phyloP scores from a whole-genome alignment of 345 rosid species.

The Clarkia xantiana region DNA sequence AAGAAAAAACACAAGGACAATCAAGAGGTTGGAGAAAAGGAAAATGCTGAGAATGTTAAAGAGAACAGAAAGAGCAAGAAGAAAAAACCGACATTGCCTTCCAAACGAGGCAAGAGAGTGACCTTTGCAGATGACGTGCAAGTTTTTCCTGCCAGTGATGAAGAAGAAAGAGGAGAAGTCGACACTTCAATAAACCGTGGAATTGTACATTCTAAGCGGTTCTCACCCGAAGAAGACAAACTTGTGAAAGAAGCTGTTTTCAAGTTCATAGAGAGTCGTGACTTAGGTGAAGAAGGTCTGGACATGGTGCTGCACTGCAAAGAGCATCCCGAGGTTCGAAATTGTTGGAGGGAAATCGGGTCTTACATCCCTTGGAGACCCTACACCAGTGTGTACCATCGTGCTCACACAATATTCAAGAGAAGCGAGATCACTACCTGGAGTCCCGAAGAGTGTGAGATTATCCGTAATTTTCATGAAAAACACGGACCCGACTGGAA shows the following conservation, averaged over 20 bases:
- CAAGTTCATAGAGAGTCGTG: conserved; percentile 32
- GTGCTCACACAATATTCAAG: conserved; percentile 54
- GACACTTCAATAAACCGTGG: not conserved
- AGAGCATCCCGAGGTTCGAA: conserved; percentile 20
- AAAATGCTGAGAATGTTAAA: conserved; percentile 1
- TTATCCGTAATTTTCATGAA: conserved; percentile 22
- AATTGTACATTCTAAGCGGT: conserved; percentile 54
- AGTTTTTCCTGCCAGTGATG: conserved; percentile 32
- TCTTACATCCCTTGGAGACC: conserved; percentile 57
- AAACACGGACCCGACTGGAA: conserved; percentile 55
- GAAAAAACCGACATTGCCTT: not conserved
- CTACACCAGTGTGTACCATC: conserved; percentile 20
- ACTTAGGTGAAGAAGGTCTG: conserved; percentile 52
- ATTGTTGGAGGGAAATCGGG: conserved; percentile 63
- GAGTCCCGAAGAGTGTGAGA: conserved; percentile 48
- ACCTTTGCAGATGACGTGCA: conserved; percentile 51
- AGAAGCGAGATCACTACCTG: conserved; percentile 33
- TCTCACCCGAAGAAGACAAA: conserved; percentile 58
- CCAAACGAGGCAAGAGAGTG: conserved; percentile 34
- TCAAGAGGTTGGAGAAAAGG: not conserved
- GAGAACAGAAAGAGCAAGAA: conserved; percentile 2
- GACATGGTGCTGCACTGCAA: conserved; percentile 41
- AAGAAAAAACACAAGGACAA: conserved; percentile 11
- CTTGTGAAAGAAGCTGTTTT: conserved; percentile 34
- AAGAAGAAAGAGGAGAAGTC: conserved; percentile 6